Percentiles rank a stretch among this genome's conserved stretches.
These are phyloP conservation scores for Gentiana dahurica DNA, from an alignment of 257 asterid species.

Conservation along the genomic window DNA sequence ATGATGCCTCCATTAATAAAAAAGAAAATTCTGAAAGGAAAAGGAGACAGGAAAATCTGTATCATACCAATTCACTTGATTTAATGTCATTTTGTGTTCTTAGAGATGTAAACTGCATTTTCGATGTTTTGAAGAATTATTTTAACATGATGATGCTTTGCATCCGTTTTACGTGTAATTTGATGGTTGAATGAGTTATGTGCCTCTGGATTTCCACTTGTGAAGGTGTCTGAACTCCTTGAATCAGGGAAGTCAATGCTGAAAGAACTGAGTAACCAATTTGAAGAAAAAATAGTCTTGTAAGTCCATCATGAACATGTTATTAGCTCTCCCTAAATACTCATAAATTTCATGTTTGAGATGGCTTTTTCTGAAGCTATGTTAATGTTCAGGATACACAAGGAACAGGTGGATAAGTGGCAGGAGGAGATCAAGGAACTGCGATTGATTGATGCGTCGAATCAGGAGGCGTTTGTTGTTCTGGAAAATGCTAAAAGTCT, in stretches of 20 bases:
- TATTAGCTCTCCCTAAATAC: background rate
- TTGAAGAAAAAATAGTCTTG: constrained; percentile 70
- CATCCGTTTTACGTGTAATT: no score
- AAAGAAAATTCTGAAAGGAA: background rate
- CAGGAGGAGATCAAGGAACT: constrained; percentile 85
- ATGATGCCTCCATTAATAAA: no score
- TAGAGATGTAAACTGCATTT: background rate
- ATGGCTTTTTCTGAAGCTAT: constrained; percentile 15
- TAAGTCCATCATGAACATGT: constrained; percentile 26
- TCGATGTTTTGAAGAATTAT: background rate
- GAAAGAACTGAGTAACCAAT: constrained; percentile 61
- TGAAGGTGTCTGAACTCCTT: constrained; percentile 75
- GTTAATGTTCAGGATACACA: constrained; percentile 47
- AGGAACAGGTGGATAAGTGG: constrained; percentile 83
- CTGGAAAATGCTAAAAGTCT: constrained; percentile 55
- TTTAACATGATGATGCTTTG: no score
- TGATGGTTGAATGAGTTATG: no score
- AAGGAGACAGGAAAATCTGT: background rate
- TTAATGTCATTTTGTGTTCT: background rate
- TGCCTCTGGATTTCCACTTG: constrained; percentile 15
- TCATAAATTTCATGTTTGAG: constrained; percentile 6
- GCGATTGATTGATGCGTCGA: constrained; percentile 60
- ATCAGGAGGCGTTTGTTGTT: constrained; percentile 58
- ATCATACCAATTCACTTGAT: background rate
- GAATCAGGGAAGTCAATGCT: constrained; percentile 89